Percentiles rank a stretch among this genome's conserved stretches.
These are phyloP conservation scores for Litchi chinensis DNA, from an alignment of 345 rosid genomes.

Conservation along the genomic window DNA sequence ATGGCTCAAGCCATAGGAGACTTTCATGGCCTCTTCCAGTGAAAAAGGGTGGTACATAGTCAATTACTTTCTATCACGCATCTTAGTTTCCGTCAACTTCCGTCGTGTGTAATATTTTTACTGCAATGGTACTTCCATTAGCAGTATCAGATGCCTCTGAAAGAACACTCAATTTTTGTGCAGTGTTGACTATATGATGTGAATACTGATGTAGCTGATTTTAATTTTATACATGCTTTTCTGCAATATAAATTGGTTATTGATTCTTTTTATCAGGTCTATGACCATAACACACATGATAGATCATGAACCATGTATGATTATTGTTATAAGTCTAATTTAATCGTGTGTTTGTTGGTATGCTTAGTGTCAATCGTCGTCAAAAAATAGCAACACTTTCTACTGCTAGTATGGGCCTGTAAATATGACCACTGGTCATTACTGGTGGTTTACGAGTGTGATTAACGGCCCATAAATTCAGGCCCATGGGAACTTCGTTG, in stretches of 20 bases:
- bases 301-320: too few relatives aligned
- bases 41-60: constrained; percentile 37
- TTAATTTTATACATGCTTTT: background rate
- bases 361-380: too few relatives aligned
- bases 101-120: constrained; percentile 4
- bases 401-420: background rate
- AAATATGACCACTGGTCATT: background rate
- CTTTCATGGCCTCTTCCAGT: constrained; percentile 90
- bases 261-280: background rate
- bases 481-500: background rate
- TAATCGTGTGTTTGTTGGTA: too few relatives aligned
- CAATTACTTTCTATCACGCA: background rate
- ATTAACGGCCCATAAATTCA: too few relatives aligned
- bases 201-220: background rate
- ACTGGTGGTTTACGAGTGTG: background rate
- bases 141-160: background rate
- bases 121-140: constrained; percentile 2
- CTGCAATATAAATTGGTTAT: background rate
- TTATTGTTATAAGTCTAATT: too few relatives aligned
- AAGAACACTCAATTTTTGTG: background rate
- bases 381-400: too few relatives aligned
- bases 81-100: constrained; percentile 4
- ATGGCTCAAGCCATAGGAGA: constrained; percentile 60
- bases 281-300: background rate
- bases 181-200: background rate